Evolutionary conservation across 1,284 basidiomycete genomes (phyloP).

Genomic region (Pascua guehoae): DNA sequence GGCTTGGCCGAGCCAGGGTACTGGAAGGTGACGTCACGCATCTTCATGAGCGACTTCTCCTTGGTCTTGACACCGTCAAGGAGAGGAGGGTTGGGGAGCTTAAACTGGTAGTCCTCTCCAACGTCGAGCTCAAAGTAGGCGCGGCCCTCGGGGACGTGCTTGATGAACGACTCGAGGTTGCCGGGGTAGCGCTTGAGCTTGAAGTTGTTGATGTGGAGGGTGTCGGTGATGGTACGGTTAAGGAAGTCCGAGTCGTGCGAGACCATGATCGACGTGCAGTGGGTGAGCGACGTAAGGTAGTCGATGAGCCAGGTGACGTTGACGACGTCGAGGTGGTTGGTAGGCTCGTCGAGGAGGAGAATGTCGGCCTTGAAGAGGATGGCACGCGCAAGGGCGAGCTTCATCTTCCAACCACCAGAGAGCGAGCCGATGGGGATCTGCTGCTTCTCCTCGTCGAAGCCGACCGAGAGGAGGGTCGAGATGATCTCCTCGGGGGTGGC

Average conservation of each 20-base stretch:
- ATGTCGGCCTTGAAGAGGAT: conserved; percentile 99
- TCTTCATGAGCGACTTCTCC: conserved; percentile 95
- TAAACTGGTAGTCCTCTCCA: conserved; percentile 93
- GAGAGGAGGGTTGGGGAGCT: conserved; percentile 90
- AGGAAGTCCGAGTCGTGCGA: conserved; percentile 99
- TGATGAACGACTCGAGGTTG: conserved; percentile 94
- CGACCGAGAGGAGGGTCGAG: conserved; percentile 80
- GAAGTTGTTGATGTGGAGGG: conserved; percentile 98
- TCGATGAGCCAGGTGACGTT: conserved; percentile 95
- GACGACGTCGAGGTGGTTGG: conserved; percentile 96
- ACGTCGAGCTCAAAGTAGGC: conserved; percentile 95
- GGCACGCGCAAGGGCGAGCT: conserved; percentile 95
- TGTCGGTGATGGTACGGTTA: conserved; percentile 98
- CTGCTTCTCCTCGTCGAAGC: conserved; percentile 85
- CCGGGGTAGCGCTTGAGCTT: conserved; percentile 96
- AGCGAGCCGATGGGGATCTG: conserved; percentile 79
- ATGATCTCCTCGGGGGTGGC: conserved; percentile 67
- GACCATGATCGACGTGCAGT: conserved; percentile 95
- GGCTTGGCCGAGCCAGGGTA: conserved; percentile 81
- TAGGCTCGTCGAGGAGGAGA: conserved; percentile 93
- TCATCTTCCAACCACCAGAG: conserved; percentile 99
- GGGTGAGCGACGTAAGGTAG: conserved; percentile 84
- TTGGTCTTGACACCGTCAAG: conserved; percentile 99
- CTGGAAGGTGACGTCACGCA: conserved; percentile 96
- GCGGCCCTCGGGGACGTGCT: conserved; percentile 93